phyloP scores from a whole-genome alignment of 2,329 filamentous ascomycete genomes.

The Erysiphe pulchra region DNA sequence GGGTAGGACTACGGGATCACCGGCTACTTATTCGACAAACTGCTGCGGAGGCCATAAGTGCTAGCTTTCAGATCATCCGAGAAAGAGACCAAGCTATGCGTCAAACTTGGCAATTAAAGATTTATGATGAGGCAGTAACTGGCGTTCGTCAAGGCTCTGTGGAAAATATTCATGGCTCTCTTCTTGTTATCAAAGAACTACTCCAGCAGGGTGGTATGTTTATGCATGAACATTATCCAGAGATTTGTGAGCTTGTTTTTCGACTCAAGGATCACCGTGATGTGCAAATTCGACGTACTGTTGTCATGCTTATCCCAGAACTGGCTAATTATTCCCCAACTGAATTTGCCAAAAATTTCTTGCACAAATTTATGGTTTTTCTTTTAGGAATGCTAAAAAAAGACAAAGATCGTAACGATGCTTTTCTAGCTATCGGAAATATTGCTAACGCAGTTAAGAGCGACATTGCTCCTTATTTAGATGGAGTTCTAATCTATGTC shows the following conservation, averaged over 20 bases:
- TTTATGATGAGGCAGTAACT: slow-evolving; percentile 61
- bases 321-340: slow-evolving; percentile 78
- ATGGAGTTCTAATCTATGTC: slow-evolving; percentile 81
- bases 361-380: slow-evolving; percentile 94
- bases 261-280: slow-evolving; percentile 87
- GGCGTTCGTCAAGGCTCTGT: slow-evolving; percentile 60
- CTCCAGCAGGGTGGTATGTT: slow-evolving; percentile 94
- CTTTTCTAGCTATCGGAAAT: slow-evolving; percentile 86
- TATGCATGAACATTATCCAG: slow-evolving; percentile 85
- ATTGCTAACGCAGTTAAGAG: slow-evolving; percentile 92
- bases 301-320: slow-evolving; percentile 76
- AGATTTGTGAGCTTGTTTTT: slow-evolving; percentile 78
- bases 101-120: slow-evolving; percentile 67
- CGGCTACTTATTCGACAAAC: slow-evolving; percentile 82
- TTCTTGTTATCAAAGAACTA: slow-evolving; percentile 78
- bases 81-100: slow-evolving; percentile 78
- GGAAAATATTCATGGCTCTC: slow-evolving; percentile 79
- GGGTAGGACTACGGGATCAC: slow-evolving; percentile 74
- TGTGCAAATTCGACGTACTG: slow-evolving; percentile 61
- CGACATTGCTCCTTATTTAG: slow-evolving; percentile 80
- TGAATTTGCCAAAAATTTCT: slow-evolving; percentile 66
- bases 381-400: slow-evolving; percentile 83
- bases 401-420: slow-evolving; percentile 79
- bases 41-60: slow-evolving; percentile 76
- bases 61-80: slow-evolving; percentile 86